These are phyloP conservation scores for Chrysanthemum seticuspe DNA, from an alignment of 129 eudicot genomes.

Conservation along the genomic window DNA sequence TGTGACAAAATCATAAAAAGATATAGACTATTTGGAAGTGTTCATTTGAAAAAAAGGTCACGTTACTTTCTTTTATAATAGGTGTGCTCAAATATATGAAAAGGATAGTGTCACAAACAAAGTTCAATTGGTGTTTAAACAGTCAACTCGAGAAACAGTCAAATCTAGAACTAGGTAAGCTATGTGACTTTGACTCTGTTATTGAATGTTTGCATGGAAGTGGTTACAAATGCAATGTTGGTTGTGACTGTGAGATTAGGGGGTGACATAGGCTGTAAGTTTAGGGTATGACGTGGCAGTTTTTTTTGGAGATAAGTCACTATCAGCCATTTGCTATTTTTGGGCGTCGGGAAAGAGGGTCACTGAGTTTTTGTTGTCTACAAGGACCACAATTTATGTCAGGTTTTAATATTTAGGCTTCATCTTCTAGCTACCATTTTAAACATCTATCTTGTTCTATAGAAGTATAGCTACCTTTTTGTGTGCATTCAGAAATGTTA, in stretches of 20 bases:
- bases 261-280: constrained; percentile 24
- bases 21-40: constrained; percentile 21
- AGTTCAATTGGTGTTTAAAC: constrained; percentile 23
- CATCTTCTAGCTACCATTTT: constrained; percentile 3
- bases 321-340: constrained; percentile 35
- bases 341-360: constrained; percentile 32
- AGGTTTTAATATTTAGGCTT: constrained; percentile 17
- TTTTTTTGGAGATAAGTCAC: constrained; percentile 32
- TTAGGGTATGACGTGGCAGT: constrained; percentile 26
- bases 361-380: constrained; percentile 32
- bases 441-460: not conserved
- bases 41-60: constrained; percentile 14
- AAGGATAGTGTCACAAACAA: not conserved
- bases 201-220: constrained; percentile 1
- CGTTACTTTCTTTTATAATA: constrained; percentile 14
- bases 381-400: constrained; percentile 23
- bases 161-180: constrained; percentile 13
- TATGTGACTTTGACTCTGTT: constrained; percentile 24
- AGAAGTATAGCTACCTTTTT: no score
- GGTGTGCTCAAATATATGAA: constrained; percentile 23
- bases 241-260: constrained; percentile 19
- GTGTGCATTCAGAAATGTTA: no score
- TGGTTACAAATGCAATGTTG: not conserved
- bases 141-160: constrained; percentile 31
- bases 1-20: constrained; percentile 15